These are phyloP conservation scores for Penicillium sclerotiorum DNA, from an alignment of 2,329 filamentous ascomycete genomes.

Conservation along the genomic window DNA sequence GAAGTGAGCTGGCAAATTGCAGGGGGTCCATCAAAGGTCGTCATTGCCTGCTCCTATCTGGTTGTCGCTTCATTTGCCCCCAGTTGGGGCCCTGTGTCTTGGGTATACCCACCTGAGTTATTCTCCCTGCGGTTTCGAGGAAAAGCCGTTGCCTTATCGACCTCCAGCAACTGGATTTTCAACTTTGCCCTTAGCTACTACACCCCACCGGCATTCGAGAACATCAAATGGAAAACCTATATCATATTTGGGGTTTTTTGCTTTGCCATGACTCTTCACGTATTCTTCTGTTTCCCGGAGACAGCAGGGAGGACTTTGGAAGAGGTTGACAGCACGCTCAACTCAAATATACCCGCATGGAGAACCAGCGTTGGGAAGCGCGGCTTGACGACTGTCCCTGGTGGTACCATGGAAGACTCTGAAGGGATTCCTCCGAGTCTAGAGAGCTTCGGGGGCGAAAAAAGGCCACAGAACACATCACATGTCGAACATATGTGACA, in stretches of 20 bases:
- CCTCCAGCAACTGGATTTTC: constrained; percentile 65
- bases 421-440: too few relatives aligned
- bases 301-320: constrained; percentile 71
- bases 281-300: constrained; percentile 65
- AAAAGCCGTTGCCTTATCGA: constrained; percentile 64
- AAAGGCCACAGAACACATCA: too few relatives aligned
- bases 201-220: constrained; percentile 57
- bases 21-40: constrained; percentile 56
- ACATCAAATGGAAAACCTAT: constrained; percentile 62
- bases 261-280: constrained; percentile 65
- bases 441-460: too few relatives aligned
- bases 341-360: neutral
- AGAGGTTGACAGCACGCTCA: constrained; percentile 19
- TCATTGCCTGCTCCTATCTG: constrained; percentile 73
- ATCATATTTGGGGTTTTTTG: constrained; percentile 74
- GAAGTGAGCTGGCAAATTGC: constrained; percentile 43
- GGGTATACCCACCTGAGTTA: constrained; percentile 64
- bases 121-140: constrained; percentile 65
- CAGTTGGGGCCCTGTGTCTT: constrained; percentile 63
- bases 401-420: too few relatives aligned
- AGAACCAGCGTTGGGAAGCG: neutral
- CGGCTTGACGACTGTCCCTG: too few relatives aligned
- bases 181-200: constrained; percentile 55
- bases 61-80: constrained; percentile 71
- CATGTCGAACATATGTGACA: too few relatives aligned